These are phyloP conservation scores for Tephrocybe sp. DNA, from an alignment of 768 basidiomycete species.

Conservation along the genomic window DNA sequence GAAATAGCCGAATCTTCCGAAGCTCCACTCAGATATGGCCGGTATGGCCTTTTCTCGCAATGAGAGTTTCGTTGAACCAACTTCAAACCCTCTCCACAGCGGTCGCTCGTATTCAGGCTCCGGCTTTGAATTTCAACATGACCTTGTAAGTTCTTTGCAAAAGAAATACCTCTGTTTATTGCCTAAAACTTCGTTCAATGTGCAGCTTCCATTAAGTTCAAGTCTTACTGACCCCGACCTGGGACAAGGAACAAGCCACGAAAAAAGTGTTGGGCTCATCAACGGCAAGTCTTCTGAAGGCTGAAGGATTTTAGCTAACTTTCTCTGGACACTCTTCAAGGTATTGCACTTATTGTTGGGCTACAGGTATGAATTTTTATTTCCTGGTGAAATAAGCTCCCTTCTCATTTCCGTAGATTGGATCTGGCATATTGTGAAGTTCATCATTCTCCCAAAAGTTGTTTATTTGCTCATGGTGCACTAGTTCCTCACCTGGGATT, in stretches of 20 bases:
- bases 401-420: conserved; percentile 48
- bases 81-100: conserved; percentile 20
- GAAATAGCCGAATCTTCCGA: conserved; percentile 63
- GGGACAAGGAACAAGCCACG: conserved; percentile 42
- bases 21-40: conserved; percentile 28
- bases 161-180: background rate
- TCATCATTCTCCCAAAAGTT: background rate
- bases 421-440: conserved; percentile 89
- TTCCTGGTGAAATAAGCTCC: background rate
- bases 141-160: conserved; percentile 37
- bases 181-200: background rate
- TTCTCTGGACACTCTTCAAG: conserved; percentile 31
- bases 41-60: conserved; percentile 23
- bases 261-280: conserved; percentile 74
- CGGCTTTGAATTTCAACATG: conserved; percentile 77
- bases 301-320: background rate
- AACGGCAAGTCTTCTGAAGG: conserved; percentile 54
- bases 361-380: conserved; percentile 51
- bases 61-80: background rate
- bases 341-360: conserved; percentile 84
- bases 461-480: conserved; percentile 2
- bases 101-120: conserved; percentile 66
- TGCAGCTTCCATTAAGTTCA: conserved; percentile 63
- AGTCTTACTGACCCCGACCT: conserved; percentile 72
- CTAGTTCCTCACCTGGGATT: conserved; percentile 88